Evolutionary conservation across 2,329 filamentous ascomycete species (phyloP).

Genomic region (Albifimbria verrucaria): DNA sequence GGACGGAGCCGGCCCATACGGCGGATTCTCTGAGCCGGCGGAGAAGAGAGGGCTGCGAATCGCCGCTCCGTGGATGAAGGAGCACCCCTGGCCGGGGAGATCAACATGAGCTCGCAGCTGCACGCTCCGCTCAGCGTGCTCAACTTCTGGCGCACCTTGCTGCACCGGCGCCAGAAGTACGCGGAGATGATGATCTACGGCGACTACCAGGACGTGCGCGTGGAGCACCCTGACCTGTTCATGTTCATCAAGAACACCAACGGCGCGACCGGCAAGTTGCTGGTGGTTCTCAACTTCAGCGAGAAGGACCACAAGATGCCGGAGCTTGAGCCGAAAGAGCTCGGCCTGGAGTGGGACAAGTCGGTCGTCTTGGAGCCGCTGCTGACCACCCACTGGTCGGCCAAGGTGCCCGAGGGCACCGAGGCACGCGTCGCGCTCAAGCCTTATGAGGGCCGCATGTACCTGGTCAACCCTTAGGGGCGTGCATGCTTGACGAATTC

Average conservation of each 20-base stretch:
- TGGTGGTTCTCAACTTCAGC: constrained; percentile 31
- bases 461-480: constrained; percentile 11
- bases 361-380: constrained; percentile 19
- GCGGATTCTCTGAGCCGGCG: constrained; percentile 33
- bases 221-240: constrained; percentile 20
- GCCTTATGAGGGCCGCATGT: constrained; percentile 29
- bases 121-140: constrained; percentile 32
- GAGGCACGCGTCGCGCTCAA: constrained; percentile 11
- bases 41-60: constrained; percentile 23
- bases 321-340: constrained; percentile 15
- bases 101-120: constrained; percentile 57
- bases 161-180: constrained; percentile 26
- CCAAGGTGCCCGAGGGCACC: constrained; percentile 13
- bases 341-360: constrained; percentile 9
- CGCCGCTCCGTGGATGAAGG: constrained; percentile 31
- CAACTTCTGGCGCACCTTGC: constrained; percentile 28
- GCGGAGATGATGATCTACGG: constrained; percentile 30
- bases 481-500: background rate
- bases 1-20: constrained; percentile 35
- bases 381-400: constrained; percentile 18
- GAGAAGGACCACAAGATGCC: constrained; percentile 21
- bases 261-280: constrained; percentile 15
- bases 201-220: constrained; percentile 24
- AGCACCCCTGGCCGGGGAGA: constrained; percentile 25
- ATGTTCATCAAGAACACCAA: constrained; percentile 27